A percentile compares a stretch with the other conserved stretches of the same genome.
These are phyloP conservation scores for Penicillium decumbens DNA, from an alignment of 2,329 filamentous ascomycete genomes.

Conservation along the genomic window DNA sequence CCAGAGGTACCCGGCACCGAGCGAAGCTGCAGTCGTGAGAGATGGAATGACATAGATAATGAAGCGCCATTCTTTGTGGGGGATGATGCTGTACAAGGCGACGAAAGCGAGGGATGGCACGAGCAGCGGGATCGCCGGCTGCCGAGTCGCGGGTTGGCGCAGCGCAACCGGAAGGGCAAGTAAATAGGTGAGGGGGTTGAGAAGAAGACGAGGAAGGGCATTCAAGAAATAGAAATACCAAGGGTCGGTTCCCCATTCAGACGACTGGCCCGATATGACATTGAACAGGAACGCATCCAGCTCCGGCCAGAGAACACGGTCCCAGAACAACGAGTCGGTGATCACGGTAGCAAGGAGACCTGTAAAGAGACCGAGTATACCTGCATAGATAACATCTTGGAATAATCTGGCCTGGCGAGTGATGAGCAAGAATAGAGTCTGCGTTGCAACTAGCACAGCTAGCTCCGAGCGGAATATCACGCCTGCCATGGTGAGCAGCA, in stretches of 20 bases:
- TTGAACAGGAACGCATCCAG: conserved; percentile 88
- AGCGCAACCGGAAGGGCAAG: conserved; percentile 50
- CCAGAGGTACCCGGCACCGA: conserved; percentile 68
- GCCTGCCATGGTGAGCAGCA: conserved; percentile 71
- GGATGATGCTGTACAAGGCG: conserved; percentile 75
- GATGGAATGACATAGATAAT: conserved; percentile 82
- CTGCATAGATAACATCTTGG: conserved; percentile 58
- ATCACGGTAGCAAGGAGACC: conserved; percentile 66
- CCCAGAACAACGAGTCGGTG: conserved; percentile 93
- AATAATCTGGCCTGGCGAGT: conserved; percentile 52
- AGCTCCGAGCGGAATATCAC: conserved; percentile 87
- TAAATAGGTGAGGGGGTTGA: conserved; percentile 66
- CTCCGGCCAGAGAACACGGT: conserved; percentile 79
- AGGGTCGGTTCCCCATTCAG: conserved; percentile 80
- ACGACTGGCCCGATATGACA: conserved; percentile 73
- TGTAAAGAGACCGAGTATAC: conserved; percentile 59
- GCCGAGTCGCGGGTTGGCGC: conserved; percentile 50
- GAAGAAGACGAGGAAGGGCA: conserved; percentile 72
- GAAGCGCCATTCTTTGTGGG: conserved; percentile 95
- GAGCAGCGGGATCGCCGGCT: conserved; percentile 51
- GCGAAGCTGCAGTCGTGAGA: conserved; percentile 70
- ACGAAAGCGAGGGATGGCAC: conserved; percentile 69
- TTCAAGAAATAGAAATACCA: conserved; percentile 83
- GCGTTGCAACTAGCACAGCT: conserved; percentile 69
- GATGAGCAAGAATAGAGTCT: conserved; percentile 61